A percentile compares a stretch with the other conserved stretches of the same genome.
Conservation (phyloP, 2,329 filamentous ascomycete species). For the Lizonia empirigonia region DNA sequence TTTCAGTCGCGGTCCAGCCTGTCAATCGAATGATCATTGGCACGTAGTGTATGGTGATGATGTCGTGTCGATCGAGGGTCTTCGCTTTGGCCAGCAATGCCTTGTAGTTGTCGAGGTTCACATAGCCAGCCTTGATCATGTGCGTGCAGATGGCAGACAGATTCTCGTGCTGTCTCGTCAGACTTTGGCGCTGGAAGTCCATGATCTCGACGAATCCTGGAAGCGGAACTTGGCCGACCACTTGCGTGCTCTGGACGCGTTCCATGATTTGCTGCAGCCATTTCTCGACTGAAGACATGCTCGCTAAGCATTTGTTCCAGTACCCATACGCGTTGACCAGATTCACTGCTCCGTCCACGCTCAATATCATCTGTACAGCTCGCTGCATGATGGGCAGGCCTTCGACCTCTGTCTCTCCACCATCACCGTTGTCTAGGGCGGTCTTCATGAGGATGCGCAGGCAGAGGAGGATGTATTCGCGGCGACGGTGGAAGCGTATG, state of each 20-base stretch:
- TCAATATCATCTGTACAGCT: conserved; percentile 51
- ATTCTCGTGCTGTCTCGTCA: conserved; percentile 88
- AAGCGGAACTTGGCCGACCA: conserved; percentile 70
- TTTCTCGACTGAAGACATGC: conserved; percentile 75
- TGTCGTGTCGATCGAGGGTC: conserved; percentile 77
- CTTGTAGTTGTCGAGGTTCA: conserved; percentile 73
- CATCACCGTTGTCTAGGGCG: conserved; percentile 55
- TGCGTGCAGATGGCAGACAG: conserved; percentile 80
- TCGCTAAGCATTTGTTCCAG: conserved; percentile 73
- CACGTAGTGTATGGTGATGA: conserved; percentile 76
- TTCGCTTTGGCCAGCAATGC: conserved; percentile 71
- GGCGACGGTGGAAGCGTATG: conserved; percentile 85
- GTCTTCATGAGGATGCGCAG: conserved; percentile 79
- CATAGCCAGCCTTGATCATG: conserved; percentile 76
- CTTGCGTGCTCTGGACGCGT: conserved; percentile 73
- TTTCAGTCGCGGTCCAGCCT: conserved; percentile 76
- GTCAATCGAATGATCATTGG: conserved; percentile 80
- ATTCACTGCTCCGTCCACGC: conserved; percentile 62
- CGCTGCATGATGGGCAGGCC: conserved; percentile 29
- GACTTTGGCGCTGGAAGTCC: conserved; percentile 77
- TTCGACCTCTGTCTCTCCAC: conserved; percentile 30
- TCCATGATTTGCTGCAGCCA: conserved; percentile 80
- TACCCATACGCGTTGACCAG: conserved; percentile 64
- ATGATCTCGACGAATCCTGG: conserved; percentile 76
- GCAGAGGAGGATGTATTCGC: conserved; percentile 82